Base-by-base conservation (phyloP, 176 grass and related monocot genomes). In the Phragmites australis region DNA sequence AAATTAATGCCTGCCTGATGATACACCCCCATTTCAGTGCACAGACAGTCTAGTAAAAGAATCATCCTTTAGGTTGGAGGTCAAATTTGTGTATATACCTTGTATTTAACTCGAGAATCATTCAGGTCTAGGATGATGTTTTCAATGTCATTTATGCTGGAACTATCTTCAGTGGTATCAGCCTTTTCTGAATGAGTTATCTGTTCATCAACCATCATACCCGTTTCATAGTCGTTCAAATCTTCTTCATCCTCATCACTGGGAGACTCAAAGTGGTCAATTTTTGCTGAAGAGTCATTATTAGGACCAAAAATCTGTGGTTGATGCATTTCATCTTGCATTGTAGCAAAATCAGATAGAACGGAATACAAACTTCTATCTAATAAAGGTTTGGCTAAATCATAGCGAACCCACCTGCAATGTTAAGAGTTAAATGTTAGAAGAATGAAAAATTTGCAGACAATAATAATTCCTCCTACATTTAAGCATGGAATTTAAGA, bases 331-430 rank as follows among this genome's bases (percentile, higher is more conserved):
- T 82, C 76, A 89, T 88, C 84, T 86, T 94, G 87, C 31, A 40
- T 10, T 64, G 9, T 85, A 59, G 76, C 51, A 19, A 56, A 91
- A 88, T 98, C 92, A 68, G 96, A 98, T 71, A 98, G 53, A 77
- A 91, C 50, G 60, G 90, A 93, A 68, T 91, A 93, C 65, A 88
- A 47, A 37, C 79, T 93, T 82, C 18, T 87, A 70, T 98, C 96
- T 42, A 98, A 88, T 72, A 93, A 84, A 72, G 82, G 90, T 81
- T 74, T 93, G 18, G 83, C 92, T 77, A 81, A 45, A 74, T 98
- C 90, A 89, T 95, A 98, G 62, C 21, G 78, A 58, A 98, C 86
- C 96, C 96, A 98, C 96, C 96, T 98, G 88, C 83, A 91, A 75
- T 40, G 70, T 43, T n/a, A 48, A 78, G 56, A 77, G 15, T 50